phyloP scores from a whole-genome alignment of 805 yeast species.

The Zygotorulaspora sp. region DNA sequence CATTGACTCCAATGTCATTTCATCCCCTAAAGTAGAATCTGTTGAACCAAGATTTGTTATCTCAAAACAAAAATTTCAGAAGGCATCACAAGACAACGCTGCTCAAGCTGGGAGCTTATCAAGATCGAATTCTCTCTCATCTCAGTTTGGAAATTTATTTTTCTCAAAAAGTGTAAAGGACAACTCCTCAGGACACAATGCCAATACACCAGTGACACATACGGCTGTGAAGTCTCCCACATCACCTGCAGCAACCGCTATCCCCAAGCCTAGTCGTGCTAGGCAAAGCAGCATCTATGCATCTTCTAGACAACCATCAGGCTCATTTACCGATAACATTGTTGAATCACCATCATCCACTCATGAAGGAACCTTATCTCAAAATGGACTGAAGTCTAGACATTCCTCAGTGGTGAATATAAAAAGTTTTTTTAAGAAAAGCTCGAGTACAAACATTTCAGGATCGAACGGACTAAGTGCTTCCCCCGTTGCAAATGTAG shows the following conservation, averaged over 20 bases:
- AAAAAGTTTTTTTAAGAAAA: slow-evolving; percentile 63
- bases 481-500: slow-evolving; percentile 25
- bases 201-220: slow-evolving; percentile 1
- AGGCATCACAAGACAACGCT: slow-evolving; percentile 26
- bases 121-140: slow-evolving; percentile 34
- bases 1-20: slow-evolving; percentile 56
- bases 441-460: slow-evolving; percentile 18
- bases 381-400: slow-evolving; percentile 43
- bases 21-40: slow-evolving; percentile 63
- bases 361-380: slow-evolving; percentile 37
- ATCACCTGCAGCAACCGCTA: slow-evolving; percentile 31
- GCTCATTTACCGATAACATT: slow-evolving; percentile 24
- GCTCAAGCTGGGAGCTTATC: slow-evolving; percentile 25
- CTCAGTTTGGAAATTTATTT: slow-evolving; percentile 35
- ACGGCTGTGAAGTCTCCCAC: slow-evolving; percentile 7
- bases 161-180: slow-evolving; percentile 30
- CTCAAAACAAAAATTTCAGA: slow-evolving; percentile 58
- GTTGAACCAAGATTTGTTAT: slow-evolving; percentile 86
- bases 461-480: slow-evolving; percentile 16
- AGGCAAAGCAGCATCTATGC: slow-evolving; percentile 35
- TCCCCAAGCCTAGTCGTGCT: slow-evolving; percentile 35
- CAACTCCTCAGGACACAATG: slow-evolving; percentile 2
- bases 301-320: slow-evolving; percentile 34
- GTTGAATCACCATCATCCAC: slow-evolving; percentile 32
- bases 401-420: slow-evolving; percentile 78